Evolutionary conservation across 352 stramenopile genomes (phyloP).

Genomic region (Paralagenidium karlingii): DNA sequence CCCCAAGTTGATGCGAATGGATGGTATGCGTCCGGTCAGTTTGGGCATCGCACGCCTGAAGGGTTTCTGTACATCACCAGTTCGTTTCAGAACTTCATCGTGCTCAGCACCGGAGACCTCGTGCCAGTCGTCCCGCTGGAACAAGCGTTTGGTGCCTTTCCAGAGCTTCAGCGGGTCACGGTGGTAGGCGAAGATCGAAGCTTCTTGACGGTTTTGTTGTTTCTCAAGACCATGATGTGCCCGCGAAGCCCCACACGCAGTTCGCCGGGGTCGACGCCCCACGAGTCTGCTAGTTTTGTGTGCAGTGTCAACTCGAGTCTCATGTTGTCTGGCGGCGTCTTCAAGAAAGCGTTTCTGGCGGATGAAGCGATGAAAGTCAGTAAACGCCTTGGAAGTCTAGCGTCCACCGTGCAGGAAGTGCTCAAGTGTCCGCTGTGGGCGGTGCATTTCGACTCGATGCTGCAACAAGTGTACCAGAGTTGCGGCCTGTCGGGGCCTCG

Average conservation of each 20-base stretch:
- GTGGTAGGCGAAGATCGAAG: conserved; percentile 51
- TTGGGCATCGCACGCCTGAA: conserved; percentile 47
- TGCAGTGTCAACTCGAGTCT: not conserved
- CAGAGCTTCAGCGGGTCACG: conserved; percentile 50
- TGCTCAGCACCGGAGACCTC: conserved; percentile 66
- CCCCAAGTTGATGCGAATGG: conserved; percentile 14
- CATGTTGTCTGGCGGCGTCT: conserved; percentile 6
- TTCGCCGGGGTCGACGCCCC: conserved; percentile 25
- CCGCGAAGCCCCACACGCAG: not conserved
- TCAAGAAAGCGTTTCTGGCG: conserved; percentile 9
- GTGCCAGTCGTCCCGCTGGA: conserved; percentile 55
- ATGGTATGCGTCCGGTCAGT: conserved; percentile 41
- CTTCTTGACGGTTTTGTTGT: conserved; percentile 66
- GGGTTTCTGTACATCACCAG: conserved; percentile 66
- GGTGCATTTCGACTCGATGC: conserved; percentile 52
- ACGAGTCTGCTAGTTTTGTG: not conserved
- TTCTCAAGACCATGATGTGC: conserved; percentile 37
- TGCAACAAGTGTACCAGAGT: conserved; percentile 28
- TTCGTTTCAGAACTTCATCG: conserved; percentile 40
- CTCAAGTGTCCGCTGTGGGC: conserved; percentile 61
- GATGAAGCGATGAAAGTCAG: conserved; percentile 15
- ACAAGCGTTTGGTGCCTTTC: conserved; percentile 19
- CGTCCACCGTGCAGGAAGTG: conserved; percentile 38
- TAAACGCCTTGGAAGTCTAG: conserved; percentile 9
- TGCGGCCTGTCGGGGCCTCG: conserved; percentile 46